Conservation (phyloP, 129 eudicot species). For the Artemisia argyi region DNA sequence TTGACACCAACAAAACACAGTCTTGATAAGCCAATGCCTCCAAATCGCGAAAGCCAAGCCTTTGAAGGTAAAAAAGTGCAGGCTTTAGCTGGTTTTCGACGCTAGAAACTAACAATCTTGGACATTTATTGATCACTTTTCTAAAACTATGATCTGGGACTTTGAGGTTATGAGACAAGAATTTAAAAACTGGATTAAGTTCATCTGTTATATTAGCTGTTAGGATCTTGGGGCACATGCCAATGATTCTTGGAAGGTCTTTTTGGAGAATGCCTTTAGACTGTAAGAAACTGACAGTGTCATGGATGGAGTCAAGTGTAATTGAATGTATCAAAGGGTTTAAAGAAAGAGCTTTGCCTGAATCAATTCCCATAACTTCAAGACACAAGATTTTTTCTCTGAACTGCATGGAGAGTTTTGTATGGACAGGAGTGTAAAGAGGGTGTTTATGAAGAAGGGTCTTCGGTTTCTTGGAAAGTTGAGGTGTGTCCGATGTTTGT, state of each 20-base stretch:
- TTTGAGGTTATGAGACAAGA: conserved; percentile 56
- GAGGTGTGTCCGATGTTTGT: conserved; percentile 41
- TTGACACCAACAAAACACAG: conserved; percentile 76
- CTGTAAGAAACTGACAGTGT: conserved; percentile 59
- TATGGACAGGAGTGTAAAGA: conserved; percentile 61
- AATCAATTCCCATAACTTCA: conserved; percentile 89
- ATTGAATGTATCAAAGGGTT: conserved; percentile 75
- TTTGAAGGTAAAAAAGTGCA: conserved; percentile 65
- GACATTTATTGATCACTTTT: conserved; percentile 80
- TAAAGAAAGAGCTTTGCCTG: conserved; percentile 77
- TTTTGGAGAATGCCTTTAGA: conserved; percentile 85
- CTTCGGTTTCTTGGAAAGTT: conserved; percentile 51
- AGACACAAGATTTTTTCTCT: conserved; percentile 88
- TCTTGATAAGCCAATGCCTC: conserved; percentile 75
- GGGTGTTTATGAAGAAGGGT: conserved; percentile 75
- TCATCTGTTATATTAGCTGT: conserved; percentile 60
- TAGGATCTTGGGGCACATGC: conserved; percentile 85
- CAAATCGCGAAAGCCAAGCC: conserved; percentile 70
- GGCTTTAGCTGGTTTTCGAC: conserved; percentile 79
- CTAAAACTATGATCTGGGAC: conserved; percentile 64
- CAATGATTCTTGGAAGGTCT: conserved; percentile 76
- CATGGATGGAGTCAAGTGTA: conserved; percentile 58
- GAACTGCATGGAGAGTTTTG: conserved; percentile 75
- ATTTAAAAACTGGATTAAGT: conserved; percentile 66
- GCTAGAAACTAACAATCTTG: conserved; percentile 73